Conservation (phyloP, 1,284 basidiomycete genomes). For the Moesziomyces parantarcticus region DNA sequence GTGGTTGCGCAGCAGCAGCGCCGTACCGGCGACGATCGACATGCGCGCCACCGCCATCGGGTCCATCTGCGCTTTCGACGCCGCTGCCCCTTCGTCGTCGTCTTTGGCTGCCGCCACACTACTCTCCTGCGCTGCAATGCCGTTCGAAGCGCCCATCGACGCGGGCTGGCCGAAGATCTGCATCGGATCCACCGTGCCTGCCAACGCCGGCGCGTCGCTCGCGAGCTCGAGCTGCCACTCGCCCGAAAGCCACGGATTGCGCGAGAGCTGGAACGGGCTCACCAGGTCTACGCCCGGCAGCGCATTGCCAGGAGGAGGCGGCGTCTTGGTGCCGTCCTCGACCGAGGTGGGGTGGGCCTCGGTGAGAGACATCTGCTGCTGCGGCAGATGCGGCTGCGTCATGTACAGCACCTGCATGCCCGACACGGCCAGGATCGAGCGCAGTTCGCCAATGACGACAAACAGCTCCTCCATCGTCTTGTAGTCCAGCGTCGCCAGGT, state of each 20-base stretch:
- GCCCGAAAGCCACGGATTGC: constrained; percentile 39
- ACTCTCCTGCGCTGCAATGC: not conserved
- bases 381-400: constrained; percentile 37
- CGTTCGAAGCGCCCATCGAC: not conserved
- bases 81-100: constrained; percentile 14
- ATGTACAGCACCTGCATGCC: constrained; percentile 78
- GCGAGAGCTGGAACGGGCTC: constrained; percentile 30
- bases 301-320: constrained; percentile 15
- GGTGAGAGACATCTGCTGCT: constrained; percentile 15
- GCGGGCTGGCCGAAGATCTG: constrained; percentile 17
- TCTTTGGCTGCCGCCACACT: constrained; percentile 3
- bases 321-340: constrained; percentile 19
- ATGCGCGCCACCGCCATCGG: constrained; percentile 38
- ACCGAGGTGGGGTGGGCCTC: constrained; percentile 2
- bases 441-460: constrained; percentile 83
- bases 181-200: constrained; percentile 24
- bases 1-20: constrained; percentile 56
- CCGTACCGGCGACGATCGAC: constrained; percentile 49
- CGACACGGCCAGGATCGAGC: constrained; percentile 81
- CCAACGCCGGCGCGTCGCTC: constrained; percentile 12
- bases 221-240: constrained; percentile 42
- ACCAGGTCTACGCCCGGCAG: constrained; percentile 13
- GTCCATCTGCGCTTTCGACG: constrained; percentile 16
- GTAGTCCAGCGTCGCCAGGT: constrained; percentile 89
- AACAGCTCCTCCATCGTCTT: constrained; percentile 93